Percentiles rank a stretch among this genome's conserved stretches.
Evolutionary conservation across 495 filamentous ascomycete genomes (phyloP).

Genomic region (Daldinia loculata): DNA sequence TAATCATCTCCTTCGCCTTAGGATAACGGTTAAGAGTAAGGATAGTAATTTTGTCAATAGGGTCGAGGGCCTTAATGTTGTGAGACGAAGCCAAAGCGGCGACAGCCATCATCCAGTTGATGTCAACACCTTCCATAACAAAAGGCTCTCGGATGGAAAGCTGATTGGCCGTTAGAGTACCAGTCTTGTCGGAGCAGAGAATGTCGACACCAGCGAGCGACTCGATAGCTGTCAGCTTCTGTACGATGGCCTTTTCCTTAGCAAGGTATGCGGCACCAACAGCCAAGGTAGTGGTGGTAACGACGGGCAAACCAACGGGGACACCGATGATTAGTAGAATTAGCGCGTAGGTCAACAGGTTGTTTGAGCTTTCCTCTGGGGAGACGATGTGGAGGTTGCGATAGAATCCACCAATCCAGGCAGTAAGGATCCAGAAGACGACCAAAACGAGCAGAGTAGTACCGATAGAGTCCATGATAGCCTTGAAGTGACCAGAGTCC

Average conservation of each 20-base stretch:
- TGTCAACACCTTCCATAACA: slow-evolving; percentile 76
- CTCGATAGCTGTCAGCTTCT: slow-evolving; percentile 94
- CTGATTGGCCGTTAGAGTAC: slow-evolving; percentile 92
- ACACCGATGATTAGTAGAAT: slow-evolving; percentile 91
- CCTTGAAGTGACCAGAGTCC: slow-evolving; percentile 84
- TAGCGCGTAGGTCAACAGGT: slow-evolving; percentile 80
- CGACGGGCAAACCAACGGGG: slow-evolving; percentile 92
- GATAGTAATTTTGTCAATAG: slow-evolving; percentile 90
- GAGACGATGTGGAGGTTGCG: slow-evolving; percentile 74
- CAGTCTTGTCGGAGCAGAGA: slow-evolving; percentile 96
- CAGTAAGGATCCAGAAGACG: slow-evolving; percentile 75
- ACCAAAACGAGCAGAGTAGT: slow-evolving; percentile 82
- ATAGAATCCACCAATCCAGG: slow-evolving; percentile 87
- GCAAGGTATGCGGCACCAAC: slow-evolving; percentile 93
- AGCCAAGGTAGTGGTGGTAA: slow-evolving; percentile 95
- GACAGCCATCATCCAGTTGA: slow-evolving; percentile 85
- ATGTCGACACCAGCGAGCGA: slow-evolving; percentile 96
- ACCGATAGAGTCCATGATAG: slow-evolving; percentile 83
- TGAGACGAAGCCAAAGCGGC: slow-evolving; percentile 87
- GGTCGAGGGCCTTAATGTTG: slow-evolving; percentile 91
- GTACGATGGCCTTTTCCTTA: slow-evolving; percentile 94
- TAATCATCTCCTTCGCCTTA: slow-evolving; percentile 73
- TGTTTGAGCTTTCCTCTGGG: slow-evolving; percentile 45
- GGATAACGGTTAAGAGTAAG: slow-evolving; percentile 81
- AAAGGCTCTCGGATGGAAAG: slow-evolving; percentile 84